Conservation (phyloP, 192 early-diverging fungal genomes). For the Podila verticillata region DNA sequence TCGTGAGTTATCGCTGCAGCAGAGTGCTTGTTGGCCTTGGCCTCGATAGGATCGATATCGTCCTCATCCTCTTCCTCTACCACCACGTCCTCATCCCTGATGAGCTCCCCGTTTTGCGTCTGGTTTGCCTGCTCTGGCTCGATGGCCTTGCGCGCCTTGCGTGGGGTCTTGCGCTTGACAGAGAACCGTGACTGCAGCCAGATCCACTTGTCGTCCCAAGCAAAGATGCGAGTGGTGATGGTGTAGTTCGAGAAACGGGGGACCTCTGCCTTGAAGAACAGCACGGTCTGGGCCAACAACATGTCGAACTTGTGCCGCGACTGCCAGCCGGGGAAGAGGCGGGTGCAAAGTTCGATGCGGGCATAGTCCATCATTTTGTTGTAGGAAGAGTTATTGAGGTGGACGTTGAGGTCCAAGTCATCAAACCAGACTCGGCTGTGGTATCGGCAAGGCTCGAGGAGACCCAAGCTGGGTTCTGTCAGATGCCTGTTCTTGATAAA, state of each 20-base stretch:
- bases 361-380: constrained; percentile 64
- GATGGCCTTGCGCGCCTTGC: constrained; percentile 14
- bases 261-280: constrained; percentile 61
- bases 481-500: constrained; percentile 26
- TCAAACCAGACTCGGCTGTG: constrained; percentile 60
- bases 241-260: constrained; percentile 56
- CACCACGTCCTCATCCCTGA: constrained; percentile 25
- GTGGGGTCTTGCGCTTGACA: constrained; percentile 30
- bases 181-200: constrained; percentile 55
- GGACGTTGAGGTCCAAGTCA: constrained; percentile 61
- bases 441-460: constrained; percentile 46
- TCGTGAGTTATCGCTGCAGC: neutral
- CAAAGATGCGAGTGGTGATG: constrained; percentile 56
- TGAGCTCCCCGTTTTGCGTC: neutral
- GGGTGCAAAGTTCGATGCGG: constrained; percentile 48
- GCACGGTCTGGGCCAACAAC: constrained; percentile 47
- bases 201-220: constrained; percentile 66
- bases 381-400: constrained; percentile 62
- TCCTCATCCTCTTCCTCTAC: constrained; percentile 46
- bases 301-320: constrained; percentile 33
- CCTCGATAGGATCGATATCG: constrained; percentile 49
- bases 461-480: constrained; percentile 30
- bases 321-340: constrained; percentile 46
- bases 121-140: neutral
- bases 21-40: constrained; percentile 11